Conservation (phyloP, 495 filamentous ascomycete species). For the Talaromyces stipitatus region DNA sequence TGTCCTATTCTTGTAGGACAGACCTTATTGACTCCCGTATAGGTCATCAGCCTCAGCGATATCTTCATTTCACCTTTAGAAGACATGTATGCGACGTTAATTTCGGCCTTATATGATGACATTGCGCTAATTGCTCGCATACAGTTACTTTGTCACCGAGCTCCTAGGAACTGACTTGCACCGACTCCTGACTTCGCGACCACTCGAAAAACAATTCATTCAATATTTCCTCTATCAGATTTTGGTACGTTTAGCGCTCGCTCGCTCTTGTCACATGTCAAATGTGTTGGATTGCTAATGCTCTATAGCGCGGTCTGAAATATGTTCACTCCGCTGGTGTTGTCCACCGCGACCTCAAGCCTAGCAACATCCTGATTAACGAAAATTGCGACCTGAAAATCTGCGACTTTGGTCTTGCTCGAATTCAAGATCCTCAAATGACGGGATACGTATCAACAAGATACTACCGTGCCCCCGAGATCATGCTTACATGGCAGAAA, state of each 20-base stretch:
- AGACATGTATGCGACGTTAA: conserved; percentile 69
- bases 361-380: conserved; percentile 97
- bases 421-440: conserved; percentile 99
- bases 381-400: conserved; percentile 99
- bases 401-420: conserved; percentile 95
- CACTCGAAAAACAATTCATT: conserved; percentile 98
- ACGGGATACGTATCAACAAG: conserved; percentile 97
- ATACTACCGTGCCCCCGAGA: conserved; percentile 97
- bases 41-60: conserved; percentile 97
- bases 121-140: conserved; percentile 11
- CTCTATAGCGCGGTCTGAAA: conserved; percentile 80
- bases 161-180: conserved; percentile 95
- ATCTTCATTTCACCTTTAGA: conserved; percentile 99
- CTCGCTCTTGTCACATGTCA: neutral
- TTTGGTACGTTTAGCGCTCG: conserved; percentile 47
- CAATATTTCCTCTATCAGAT: conserved; percentile 99
- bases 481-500: conserved; percentile 99
- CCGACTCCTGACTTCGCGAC: conserved; percentile 87
- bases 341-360: conserved; percentile 95
- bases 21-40: conserved; percentile 12
- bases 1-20: neutral
- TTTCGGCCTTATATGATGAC: neutral
- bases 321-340: conserved; percentile 98
- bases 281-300: conserved; percentile 18
- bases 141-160: conserved; percentile 95